These are phyloP conservation scores for Citrullus colocynthis DNA, from an alignment of 306 rosid genomes.

Conservation along the genomic window DNA sequence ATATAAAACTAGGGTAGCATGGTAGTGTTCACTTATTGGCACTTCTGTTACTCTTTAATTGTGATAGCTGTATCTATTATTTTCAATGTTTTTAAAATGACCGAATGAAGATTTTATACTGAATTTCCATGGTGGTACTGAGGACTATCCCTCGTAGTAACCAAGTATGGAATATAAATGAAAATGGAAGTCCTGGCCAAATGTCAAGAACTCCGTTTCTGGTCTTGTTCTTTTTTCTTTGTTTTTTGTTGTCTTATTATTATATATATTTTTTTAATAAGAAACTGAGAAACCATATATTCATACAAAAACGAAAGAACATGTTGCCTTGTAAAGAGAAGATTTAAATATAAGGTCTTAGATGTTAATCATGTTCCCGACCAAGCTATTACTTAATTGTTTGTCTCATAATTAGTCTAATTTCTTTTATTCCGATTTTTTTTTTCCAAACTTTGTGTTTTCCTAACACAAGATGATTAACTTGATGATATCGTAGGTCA, in stretches of 20 bases:
- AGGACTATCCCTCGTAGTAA: background rate
- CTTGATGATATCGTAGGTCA: slow-evolving; percentile 41
- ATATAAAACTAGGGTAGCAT: too few species aligned
- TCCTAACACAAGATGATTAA: background rate
- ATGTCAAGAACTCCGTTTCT: background rate
- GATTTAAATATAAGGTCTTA: background rate
- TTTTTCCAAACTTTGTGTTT: background rate
- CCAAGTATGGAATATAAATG: background rate
- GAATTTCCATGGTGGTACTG: background rate
- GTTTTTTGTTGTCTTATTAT: too few species aligned
- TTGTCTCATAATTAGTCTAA: background rate
- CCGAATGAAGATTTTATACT: background rate
- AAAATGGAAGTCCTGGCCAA: background rate
- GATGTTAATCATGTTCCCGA: background rate
- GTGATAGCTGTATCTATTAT: background rate
- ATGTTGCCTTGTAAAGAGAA: background rate
- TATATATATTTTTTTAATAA: too few species aligned
- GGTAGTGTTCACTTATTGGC: too few species aligned
- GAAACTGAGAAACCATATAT: background rate
- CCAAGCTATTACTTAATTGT: background rate
- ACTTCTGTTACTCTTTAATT: too few species aligned
- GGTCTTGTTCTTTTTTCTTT: too few species aligned
- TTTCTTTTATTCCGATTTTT: background rate
- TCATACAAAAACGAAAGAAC: background rate
- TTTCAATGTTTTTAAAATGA: too few species aligned